phyloP scores from a whole-genome alignment of 768 basidiomycete genomes.

The Mycena venus region DNA sequence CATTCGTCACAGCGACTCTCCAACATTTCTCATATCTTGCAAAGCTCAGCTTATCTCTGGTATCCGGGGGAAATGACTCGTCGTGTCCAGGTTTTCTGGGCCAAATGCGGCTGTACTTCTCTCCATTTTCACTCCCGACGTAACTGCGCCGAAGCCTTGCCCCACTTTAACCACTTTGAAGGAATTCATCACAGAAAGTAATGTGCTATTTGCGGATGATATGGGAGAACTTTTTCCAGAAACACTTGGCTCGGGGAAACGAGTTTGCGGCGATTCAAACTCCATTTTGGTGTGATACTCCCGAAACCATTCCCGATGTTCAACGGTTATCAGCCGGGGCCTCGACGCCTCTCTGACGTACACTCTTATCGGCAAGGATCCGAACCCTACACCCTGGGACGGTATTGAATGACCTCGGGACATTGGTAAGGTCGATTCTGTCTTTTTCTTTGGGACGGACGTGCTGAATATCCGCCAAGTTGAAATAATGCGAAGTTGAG shows the following conservation, averaged over 20 bases:
- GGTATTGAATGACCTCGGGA: no score
- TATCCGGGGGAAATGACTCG: no score
- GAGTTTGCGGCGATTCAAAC: background rate
- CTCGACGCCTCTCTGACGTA: background rate
- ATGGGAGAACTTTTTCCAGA: background rate
- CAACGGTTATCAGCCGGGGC: background rate
- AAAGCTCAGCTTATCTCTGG: background rate
- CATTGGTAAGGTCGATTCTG: no score
- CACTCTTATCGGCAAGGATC: background rate
- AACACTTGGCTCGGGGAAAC: background rate
- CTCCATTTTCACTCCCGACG: background rate
- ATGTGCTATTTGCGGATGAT: background rate
- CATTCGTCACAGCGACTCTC: background rate
- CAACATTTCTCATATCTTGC: background rate
- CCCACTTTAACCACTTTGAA: no score
- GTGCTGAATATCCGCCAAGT: no score
- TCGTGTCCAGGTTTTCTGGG: background rate
- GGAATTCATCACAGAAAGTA: background rate
- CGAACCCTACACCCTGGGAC: background rate
- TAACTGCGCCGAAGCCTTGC: background rate
- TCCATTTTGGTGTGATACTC: background rate
- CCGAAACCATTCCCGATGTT: background rate
- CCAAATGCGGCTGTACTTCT: background rate
- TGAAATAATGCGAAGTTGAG: no score
- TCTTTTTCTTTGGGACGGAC: no score